Evolutionary conservation across 768 basidiomycete species (phyloP), one percentile per base, ranked within the genome.

Genomic region (Boletus tomentosulus): DNA sequence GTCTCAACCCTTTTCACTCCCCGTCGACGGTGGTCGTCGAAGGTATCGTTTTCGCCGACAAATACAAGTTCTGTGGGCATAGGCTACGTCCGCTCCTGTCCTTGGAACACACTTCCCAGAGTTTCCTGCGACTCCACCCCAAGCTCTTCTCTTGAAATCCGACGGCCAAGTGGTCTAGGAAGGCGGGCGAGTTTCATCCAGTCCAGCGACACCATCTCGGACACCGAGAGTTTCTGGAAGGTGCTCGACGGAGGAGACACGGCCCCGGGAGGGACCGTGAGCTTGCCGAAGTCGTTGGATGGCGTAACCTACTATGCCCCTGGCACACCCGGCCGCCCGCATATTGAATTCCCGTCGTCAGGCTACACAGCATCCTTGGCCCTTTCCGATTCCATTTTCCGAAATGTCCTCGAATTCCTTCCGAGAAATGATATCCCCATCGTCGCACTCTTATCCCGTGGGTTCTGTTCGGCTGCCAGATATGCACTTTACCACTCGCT

Each of bases 111-210:
- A 4, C 58, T 68, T 34, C 53, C 69, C 1, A 56, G 67, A 28
- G 19, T 56, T n/a, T 69, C 68, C 13, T 63, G 54, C 50, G 55
- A 55, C 38, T 60, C 63, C 2, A 59, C 57, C 6, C 48, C 60
- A 8, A 47, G 50, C 11, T 61, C 65, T 27, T 71, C 70, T 16
- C 66, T 69, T 2, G 68, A 69, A 54, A 69, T 69, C 35, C 66
- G 68, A 33, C 64, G 67, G 13, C 68, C 68, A 10, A 69, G 68
- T 19, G 68, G 68, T 30, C 37, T 69, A 16, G 68, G 68, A 30
- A 57, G 69, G 45, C 64, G 70, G 3, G 68, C 68, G 3, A 69
- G 67, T 39, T 46, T 63, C 16, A 37, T 70, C 25, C 62, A 48
- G 44, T 64, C 66, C 34, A 22, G 13, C 9, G 48, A 50, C 35